Evolutionary conservation across 2,329 filamentous ascomycete species (phyloP).

Genomic region (Fusarium sambucinum): DNA sequence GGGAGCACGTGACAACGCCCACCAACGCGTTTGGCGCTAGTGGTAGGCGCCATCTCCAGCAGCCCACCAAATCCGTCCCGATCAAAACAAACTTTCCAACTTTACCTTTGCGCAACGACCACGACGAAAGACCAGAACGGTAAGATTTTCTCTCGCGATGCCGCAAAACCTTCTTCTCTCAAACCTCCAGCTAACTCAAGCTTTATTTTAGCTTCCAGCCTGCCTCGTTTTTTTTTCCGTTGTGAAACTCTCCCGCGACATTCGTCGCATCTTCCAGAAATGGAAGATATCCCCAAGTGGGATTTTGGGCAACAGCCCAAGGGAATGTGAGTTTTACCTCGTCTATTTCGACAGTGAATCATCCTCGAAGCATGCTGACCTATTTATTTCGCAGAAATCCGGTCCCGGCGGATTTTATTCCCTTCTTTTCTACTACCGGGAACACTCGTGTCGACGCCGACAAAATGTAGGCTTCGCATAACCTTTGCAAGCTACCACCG

Average conservation of each 20-base stretch:
- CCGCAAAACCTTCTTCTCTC: background rate
- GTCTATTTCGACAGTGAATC: too few relatives aligned
- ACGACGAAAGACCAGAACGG: slow-evolving; percentile 1
- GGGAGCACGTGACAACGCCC: slow-evolving; percentile 16
- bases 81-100: slow-evolving; percentile 36
- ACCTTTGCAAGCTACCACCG: background rate
- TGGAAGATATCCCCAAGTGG: slow-evolving; percentile 42
- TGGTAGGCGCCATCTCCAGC: slow-evolving; percentile 7
- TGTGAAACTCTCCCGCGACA: too few relatives aligned
- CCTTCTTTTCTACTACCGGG: slow-evolving; percentile 44
- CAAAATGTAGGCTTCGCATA: slow-evolving; percentile 35
- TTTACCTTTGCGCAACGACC: slow-evolving; percentile 19
- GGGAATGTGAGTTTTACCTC: slow-evolving; percentile 35
- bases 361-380: slow-evolving; percentile 28
- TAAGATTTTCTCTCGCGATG: slow-evolving; percentile 3
- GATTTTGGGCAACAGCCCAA: slow-evolving; percentile 40
- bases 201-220: slow-evolving; percentile 5
- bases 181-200: slow-evolving; percentile 27
- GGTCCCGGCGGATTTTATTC: slow-evolving; percentile 43
- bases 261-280: slow-evolving; percentile 46
- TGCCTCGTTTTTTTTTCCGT: background rate
- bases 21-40: slow-evolving; percentile 27
- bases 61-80: slow-evolving; percentile 17
- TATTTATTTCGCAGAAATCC: slow-evolving; percentile 36
- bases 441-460: slow-evolving; percentile 15